Evolutionary conservation across 257 asterid species (phyloP), one percentile per base, ranked within the genome.

Genomic region (Penstemon newberryi): DNA sequence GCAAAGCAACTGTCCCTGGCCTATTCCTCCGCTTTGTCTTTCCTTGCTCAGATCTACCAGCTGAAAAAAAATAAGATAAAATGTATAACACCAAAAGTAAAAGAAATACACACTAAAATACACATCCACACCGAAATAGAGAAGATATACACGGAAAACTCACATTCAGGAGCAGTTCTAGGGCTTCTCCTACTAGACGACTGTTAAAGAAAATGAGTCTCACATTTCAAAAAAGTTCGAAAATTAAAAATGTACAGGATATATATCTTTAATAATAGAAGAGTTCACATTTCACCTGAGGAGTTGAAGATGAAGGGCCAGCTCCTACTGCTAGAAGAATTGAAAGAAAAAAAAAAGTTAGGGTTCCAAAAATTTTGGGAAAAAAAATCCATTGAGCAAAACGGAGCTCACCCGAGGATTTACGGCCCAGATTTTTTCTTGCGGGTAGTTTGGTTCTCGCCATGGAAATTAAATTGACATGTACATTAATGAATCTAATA

Each of bases 1-100:
- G 91, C 39, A 92, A 78, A 40, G 98, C 97, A 42, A 70, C 91
- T 9, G 86, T 75, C 63, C 98, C 97, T 0, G 94, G 89, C 82
- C 74, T 87, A 73, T 70, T 74, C 47, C 96, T 80, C 33, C 75
- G 50, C 70, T 76, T 81, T 72, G 67, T 80, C 73, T 3, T 81
- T 10, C 44, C 79, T 44, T 19, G 40, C 33, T 25, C 33, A 25
- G 33, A 25, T n/a, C 44, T 41, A 63, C 46, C 60, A 45, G 78
- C 88, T 81, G 78, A 33, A 72, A 56, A 56, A 15, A 25, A 25
- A 25, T 25, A 25, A 25, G 33, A 25, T 25, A 25, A 25, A 25
- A 25, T 25, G 2, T 25, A 25, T 25, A 25, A 25, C 33, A 25
- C 33, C 33, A 25, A 25, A 25, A 25, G 1, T 25, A 25, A 1